Evolutionary conservation across 2,329 filamentous ascomycete genomes (phyloP), one percentile per base, ranked within the genome.

Genomic region (Elsinoe batatas): DNA sequence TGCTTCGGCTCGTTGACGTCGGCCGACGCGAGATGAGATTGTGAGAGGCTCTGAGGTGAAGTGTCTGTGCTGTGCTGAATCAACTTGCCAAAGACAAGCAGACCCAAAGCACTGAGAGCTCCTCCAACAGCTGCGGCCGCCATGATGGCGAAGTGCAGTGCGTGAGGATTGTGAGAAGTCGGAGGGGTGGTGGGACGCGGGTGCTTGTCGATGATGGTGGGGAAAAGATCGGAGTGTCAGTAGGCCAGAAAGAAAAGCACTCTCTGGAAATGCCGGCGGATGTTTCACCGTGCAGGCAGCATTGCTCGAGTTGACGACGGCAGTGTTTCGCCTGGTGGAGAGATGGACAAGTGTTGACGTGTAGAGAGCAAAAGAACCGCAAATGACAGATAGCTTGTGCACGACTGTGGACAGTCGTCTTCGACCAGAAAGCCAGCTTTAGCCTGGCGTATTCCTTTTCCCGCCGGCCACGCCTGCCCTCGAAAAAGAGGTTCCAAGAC

Each of bases 231-330:
- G 53, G 53, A 55, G 53, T 20, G 17, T 46, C 26, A 30, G 26
- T 30, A 30, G 26, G 26, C 26, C 26, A 30, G 26, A 30, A 30
- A 30, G 51, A 54, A 54, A 54, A 54, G 51, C 51, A 43, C 38
- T 35, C 33, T 30, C 26, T 33, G 38, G 53, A 55, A 17, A 42
- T 55, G 32, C 53, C 53, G 53, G 17, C 53, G 53, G 53, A 37
- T 55, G 53, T 55, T 55, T 55, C 53, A 55, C 53, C 53, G 53
- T 20, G 53, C 53, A 47, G 53, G 53, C 53, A 55, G 36, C 53
- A 55, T 55, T 44, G 53, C 40, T 55, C 20, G 26, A 15, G 38
- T 30, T 13, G 22, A 42, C 22, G 38, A 54, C 36, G 36, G 33
- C 36, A 43, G 36, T 33, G 49, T 30, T 30, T 35, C 18, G 49